These are phyloP conservation scores for Calonectria ilicicola DNA, from an alignment of 2,329 filamentous ascomycete genomes.

Conservation along the genomic window DNA sequence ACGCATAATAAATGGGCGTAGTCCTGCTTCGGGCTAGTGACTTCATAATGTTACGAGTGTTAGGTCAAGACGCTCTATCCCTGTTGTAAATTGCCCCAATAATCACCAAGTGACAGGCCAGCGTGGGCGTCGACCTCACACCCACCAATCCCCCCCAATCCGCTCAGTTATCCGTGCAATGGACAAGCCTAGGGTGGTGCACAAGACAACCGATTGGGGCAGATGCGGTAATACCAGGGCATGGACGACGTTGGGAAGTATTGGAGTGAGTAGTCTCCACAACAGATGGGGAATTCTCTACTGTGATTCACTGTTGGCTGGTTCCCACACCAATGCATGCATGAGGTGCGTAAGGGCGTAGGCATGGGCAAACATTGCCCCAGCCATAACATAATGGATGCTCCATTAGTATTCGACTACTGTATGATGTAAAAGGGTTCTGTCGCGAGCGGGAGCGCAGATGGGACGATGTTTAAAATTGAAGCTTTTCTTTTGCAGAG, in stretches of 20 bases:
- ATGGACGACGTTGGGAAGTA: not conserved
- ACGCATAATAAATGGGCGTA: not conserved
- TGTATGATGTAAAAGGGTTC: not conserved
- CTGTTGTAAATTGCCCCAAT: not conserved
- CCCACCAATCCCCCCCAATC: not conserved
- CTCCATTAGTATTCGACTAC: not conserved
- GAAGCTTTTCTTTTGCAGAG: no score
- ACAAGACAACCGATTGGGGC: not conserved
- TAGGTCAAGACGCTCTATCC: not conserved
- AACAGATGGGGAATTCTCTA: conserved; percentile 1
- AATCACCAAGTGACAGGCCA: not conserved
- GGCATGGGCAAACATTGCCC: conserved; percentile 11
- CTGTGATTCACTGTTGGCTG: conserved; percentile 14
- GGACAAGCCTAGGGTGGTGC: not conserved
- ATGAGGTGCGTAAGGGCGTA: conserved; percentile 26
- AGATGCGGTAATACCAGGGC: not conserved
- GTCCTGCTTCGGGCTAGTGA: not conserved
- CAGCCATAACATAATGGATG: not conserved
- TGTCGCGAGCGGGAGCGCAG: not conserved
- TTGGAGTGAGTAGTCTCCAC: conserved; percentile 8
- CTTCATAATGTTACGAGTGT: not conserved
- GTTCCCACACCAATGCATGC: conserved; percentile 24
- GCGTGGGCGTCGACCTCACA: not conserved
- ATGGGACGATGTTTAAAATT: not conserved
- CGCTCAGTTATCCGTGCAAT: not conserved